Conservation (phyloP, 768 basidiomycete species). For the Trametes gibbosa region DNA sequence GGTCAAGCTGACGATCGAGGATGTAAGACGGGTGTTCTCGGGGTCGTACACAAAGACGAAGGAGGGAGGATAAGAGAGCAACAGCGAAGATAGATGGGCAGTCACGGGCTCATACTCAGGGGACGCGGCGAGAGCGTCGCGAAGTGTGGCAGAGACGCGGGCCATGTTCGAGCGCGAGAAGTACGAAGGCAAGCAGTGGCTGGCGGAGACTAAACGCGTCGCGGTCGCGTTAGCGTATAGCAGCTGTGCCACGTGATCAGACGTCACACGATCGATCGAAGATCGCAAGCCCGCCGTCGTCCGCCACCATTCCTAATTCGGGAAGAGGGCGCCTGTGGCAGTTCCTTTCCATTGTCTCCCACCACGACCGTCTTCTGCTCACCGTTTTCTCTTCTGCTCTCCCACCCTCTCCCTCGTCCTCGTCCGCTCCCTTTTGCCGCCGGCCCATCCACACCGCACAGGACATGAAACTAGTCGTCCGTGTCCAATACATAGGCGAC, state of each 20-base stretch:
- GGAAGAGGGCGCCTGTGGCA: not conserved
- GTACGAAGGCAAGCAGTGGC: not conserved
- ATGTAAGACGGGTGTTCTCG: slow-evolving; percentile 44
- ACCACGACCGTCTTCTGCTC: slow-evolving; percentile 7
- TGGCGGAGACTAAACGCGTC: not conserved
- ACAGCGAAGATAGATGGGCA: slow-evolving; percentile 28
- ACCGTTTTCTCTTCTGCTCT: not conserved
- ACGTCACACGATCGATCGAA: slow-evolving; percentile 8
- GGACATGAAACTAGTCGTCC: slow-evolving; percentile 20
- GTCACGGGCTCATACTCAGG: slow-evolving; percentile 22
- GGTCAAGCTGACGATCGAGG: slow-evolving; percentile 40
- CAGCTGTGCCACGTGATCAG: not conserved
- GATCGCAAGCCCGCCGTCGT: too few species aligned
- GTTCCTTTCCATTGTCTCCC: slow-evolving; percentile 1
- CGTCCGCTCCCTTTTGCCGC: too few species aligned
- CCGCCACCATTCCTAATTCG: not conserved
- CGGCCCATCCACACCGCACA: not conserved
- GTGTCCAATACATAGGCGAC: slow-evolving; percentile 19
- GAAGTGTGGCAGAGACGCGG: not conserved
- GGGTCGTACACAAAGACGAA: slow-evolving; percentile 71
- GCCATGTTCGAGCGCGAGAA: not conserved
- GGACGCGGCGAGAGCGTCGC: not conserved
- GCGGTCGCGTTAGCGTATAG: not conserved
- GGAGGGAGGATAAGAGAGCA: slow-evolving; percentile 46
- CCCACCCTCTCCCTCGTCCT: not conserved